phyloP scores from a whole-genome alignment of 768 basidiomycete genomes.

The Exidia glandulosa region DNA sequence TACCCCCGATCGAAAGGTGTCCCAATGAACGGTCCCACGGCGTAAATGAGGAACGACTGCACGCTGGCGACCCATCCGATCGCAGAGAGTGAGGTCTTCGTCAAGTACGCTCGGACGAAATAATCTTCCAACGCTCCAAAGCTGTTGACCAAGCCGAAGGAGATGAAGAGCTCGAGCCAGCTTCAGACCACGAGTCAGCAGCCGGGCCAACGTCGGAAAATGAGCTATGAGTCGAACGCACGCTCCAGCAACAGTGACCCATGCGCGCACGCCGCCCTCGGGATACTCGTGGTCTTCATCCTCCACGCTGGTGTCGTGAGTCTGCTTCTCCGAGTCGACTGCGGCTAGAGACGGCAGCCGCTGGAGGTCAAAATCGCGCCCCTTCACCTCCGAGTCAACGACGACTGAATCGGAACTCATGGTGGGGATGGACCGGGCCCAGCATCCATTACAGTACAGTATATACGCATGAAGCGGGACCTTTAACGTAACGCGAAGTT shows the following conservation, averaged over 20 bases:
- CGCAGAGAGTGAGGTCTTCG: slow-evolving; percentile 15
- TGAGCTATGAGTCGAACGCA: background rate
- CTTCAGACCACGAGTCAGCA: background rate
- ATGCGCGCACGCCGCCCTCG: background rate
- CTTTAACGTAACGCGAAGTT: too few species aligned
- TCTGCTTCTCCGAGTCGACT: too few species aligned
- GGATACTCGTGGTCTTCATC: background rate
- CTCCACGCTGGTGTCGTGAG: too few species aligned
- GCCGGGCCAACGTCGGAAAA: background rate
- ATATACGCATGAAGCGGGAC: too few species aligned
- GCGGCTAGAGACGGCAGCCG: too few species aligned
- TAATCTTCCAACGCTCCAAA: slow-evolving; percentile 39
- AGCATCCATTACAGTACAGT: too few species aligned
- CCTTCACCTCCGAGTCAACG: too few species aligned
- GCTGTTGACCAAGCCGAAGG: slow-evolving; percentile 34
- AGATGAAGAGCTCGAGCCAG: background rate
- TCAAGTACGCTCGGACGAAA: slow-evolving; percentile 26
- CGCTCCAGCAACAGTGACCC: background rate
- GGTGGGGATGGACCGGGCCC: too few species aligned
- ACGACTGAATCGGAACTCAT: too few species aligned
- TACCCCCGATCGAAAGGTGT: slow-evolving; percentile 42
- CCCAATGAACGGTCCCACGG: slow-evolving; percentile 35
- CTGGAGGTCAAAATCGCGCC: too few species aligned
- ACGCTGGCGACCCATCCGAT: slow-evolving; percentile 34
- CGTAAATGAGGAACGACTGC: slow-evolving; percentile 36